Base-by-base conservation (phyloP, 768 basidiomycete genomes). In the Lactarius evosmus region DNA sequence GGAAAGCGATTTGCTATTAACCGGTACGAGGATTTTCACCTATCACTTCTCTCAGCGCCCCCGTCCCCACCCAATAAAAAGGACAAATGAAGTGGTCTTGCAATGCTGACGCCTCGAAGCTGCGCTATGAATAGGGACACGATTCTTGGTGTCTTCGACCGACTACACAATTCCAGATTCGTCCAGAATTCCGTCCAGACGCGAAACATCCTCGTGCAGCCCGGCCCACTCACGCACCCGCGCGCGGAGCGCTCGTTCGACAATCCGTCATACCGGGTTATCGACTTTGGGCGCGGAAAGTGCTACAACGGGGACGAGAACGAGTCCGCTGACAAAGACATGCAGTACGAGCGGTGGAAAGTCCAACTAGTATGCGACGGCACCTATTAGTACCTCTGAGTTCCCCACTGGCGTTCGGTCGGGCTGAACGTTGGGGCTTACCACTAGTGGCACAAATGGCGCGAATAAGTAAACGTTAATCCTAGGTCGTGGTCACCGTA, bases 201-300 rank as follows among this genome's bases (percentile, higher is more conserved):
- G 7, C 78, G 79, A 33, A 84, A 84, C 67, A 73, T 82, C 52
- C 69, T 83, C 33, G 69, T 75, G 19, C 81, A 83, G 58, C 69
- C 68, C 0, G 81, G 81, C 3, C 78, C 78, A 27, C 74, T 80
- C 49, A 73, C 72, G 8, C 64, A 66, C n/a, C 72, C 73, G 2
- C 75, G 71, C 0, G 25, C n/a, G 14, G 32, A 66, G 54, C 75
- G 78, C 16, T 73, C 74, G 14, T 7, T 66, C 33, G 19, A 61
- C 7, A 44, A 62, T 1, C 76, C 77, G 9, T 76, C 74, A 56
- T 83, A 81, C 67, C 77, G 82, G 27, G 56, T 83, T 64, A 82
- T 84, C 58, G 83, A 84, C 67, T 82, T 83, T 41, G 83, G 83
- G 14, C 75, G 82, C 6, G 70, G 57, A 14, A 4, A 2, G 41